Percentiles rank a stretch among this genome's conserved stretches.
Evolutionary conservation across 2,329 filamentous ascomycete genomes (phyloP).

Genomic region (Fusarium zealandicum): DNA sequence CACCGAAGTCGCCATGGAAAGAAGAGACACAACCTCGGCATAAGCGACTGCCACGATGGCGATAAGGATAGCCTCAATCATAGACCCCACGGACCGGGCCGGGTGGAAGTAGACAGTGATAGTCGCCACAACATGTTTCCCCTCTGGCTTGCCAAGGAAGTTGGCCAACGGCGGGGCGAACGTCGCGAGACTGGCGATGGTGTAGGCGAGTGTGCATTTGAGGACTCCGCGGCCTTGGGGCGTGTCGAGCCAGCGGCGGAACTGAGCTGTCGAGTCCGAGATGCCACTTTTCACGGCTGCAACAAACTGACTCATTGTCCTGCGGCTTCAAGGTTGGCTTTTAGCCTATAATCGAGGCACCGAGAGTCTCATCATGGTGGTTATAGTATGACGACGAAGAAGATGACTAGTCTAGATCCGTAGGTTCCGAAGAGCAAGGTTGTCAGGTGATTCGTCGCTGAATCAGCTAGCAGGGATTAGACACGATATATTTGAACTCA

Average conservation of each 20-base stretch:
- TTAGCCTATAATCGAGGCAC: neutral
- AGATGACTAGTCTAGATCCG: slow-evolving; percentile 2
- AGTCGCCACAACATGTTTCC: slow-evolving; percentile 92
- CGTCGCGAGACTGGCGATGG: slow-evolving; percentile 84
- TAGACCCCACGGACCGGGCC: slow-evolving; percentile 83
- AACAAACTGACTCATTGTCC: slow-evolving; percentile 15
- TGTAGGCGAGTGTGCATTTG: slow-evolving; percentile 91
- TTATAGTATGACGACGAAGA: neutral
- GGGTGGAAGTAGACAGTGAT: slow-evolving; percentile 96
- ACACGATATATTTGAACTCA: too few relatives aligned
- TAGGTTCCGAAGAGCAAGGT: slow-evolving; percentile 3
- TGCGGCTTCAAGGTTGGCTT: neutral
- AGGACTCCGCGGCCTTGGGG: slow-evolving; percentile 79
- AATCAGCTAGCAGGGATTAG: neutral
- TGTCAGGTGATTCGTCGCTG: slow-evolving; percentile 23
- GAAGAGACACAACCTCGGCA: slow-evolving; percentile 69
- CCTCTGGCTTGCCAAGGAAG: slow-evolving; percentile 82
- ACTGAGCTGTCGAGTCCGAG: slow-evolving; percentile 53
- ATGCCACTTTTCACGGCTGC: slow-evolving; percentile 33
- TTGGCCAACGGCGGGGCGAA: slow-evolving; percentile 76
- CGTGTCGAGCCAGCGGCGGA: slow-evolving; percentile 67
- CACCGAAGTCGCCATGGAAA: slow-evolving; percentile 86
- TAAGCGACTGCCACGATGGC: slow-evolving; percentile 82
- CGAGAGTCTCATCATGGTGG: slow-evolving; percentile 11
- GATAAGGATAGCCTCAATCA: slow-evolving; percentile 84